Evolutionary conservation across 768 basidiomycete species (phyloP), one percentile per base, ranked within the genome.

Genomic region (Naganishia onofrii): DNA sequence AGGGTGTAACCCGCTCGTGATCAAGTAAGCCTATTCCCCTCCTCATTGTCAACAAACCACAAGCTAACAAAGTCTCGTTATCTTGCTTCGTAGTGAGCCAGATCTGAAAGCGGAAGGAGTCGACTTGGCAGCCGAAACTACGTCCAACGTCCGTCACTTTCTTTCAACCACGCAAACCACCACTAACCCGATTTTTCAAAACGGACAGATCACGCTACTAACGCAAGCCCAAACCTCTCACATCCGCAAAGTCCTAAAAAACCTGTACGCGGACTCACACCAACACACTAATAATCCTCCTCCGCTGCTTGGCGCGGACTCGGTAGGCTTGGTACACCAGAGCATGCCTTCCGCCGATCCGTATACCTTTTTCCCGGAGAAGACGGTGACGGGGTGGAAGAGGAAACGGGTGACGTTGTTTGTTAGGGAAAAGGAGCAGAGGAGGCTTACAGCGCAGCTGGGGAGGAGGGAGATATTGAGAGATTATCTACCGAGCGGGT

Each of bases 401-500:
- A 34, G 60, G 38, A 46, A 46, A 10, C 15, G 38, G 3, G 60
- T 63, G 23, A 63, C 42, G 10, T 42, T 63, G n/a, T 63, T 63
- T 17, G 2, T 63, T 1, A 42, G 60, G 2, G 15, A 10, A n/a
- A 42, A 63, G 12, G 38, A 26, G 42, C 42, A 63, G 60, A 63
- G 42, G 23, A 44, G 17, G 38, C 2, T 63, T 15, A 63, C 42
- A 29, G 26, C 34, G 38, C 42, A 44, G 10, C 32, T 63, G n/a
- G 38, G 60, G 23, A 42, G 60, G 38, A 46, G 28, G 15, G 60
- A 63, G n/a, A 42, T 10, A 1, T 3, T 63, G 23, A 44, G 29
- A 26, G 60, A 63, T 1, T 42, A 63, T 44, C 15, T 63, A 21
- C 60, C 60, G 9, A 63, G 60, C 60, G 60, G 60, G 21, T 63